Evolutionary conservation across 257 asterid species (phyloP).

Genomic region (Capsicum pubescens): DNA sequence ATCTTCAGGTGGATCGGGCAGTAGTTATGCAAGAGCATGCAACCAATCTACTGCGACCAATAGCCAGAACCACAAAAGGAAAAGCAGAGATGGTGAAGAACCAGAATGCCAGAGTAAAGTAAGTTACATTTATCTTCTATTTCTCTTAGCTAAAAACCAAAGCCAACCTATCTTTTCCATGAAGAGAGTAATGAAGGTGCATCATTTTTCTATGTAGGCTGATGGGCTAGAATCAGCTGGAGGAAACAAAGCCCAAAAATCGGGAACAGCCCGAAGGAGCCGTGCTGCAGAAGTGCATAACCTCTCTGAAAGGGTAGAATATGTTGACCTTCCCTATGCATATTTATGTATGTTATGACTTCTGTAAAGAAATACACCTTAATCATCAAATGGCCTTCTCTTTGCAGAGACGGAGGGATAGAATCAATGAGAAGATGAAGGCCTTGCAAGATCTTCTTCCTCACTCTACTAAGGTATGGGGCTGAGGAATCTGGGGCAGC

Average conservation of each 20-base stretch:
- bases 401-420: slow-evolving; percentile 73
- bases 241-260: slow-evolving; percentile 60
- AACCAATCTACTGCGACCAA: slow-evolving; percentile 47
- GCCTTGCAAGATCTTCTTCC: slow-evolving; percentile 91
- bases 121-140: slow-evolving; percentile 27
- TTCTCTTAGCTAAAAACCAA: neutral
- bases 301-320: slow-evolving; percentile 80
- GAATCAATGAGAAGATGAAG: slow-evolving; percentile 90
- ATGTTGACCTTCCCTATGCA: neutral
- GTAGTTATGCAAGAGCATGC: slow-evolving; percentile 60
- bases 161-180: neutral
- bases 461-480: slow-evolving; percentile 72
- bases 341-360: neutral
- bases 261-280: slow-evolving; percentile 63
- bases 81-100: slow-evolving; percentile 61
- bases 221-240: slow-evolving; percentile 63
- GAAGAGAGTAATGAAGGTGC: neutral
- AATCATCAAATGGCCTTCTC: neutral
- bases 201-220: slow-evolving; percentile 49
- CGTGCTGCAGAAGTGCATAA: slow-evolving; percentile 92
- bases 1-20: slow-evolving; percentile 73
- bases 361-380: neutral
- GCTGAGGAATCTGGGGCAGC: neutral
- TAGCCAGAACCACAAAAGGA: slow-evolving; percentile 58
- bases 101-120: slow-evolving; percentile 79